Conservation (phyloP, 192 early-diverging fungal species). For the Cladochytrium replicatum region DNA sequence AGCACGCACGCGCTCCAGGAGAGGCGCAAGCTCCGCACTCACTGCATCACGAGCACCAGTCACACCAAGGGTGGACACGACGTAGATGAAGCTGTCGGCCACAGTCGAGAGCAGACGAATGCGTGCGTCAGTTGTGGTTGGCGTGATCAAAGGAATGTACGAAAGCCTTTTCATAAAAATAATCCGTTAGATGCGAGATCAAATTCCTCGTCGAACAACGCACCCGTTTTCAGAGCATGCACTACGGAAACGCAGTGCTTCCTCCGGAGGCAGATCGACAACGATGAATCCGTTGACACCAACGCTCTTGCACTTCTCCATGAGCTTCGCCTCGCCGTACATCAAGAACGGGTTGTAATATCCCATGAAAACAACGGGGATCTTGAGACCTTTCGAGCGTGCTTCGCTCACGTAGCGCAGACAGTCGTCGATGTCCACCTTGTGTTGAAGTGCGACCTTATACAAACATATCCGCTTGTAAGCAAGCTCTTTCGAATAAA, state of each 20-base stretch:
- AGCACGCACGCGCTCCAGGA: constrained; percentile 71
- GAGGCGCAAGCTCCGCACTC: constrained; percentile 52
- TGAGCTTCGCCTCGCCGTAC: constrained; percentile 84
- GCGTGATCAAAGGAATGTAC: constrained; percentile 87
- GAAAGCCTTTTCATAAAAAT: constrained; percentile 47
- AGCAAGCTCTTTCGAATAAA: too few species aligned
- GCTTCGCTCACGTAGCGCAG: constrained; percentile 72
- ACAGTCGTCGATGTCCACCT: constrained; percentile 70
- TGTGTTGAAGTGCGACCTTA: constrained; percentile 73
- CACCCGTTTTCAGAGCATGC: constrained; percentile 62
- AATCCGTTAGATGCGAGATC: too few species aligned
- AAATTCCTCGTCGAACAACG: too few species aligned
- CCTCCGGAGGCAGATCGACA: constrained; percentile 96
- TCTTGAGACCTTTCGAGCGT: constrained; percentile 67
- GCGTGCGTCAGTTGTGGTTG: constrained; percentile 79
- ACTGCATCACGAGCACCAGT: constrained; percentile 73
- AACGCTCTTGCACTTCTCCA: constrained; percentile 69
- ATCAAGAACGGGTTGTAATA: constrained; percentile 97
- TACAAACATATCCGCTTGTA: too few species aligned
- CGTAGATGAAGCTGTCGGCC: constrained; percentile 92
- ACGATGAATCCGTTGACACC: constrained; percentile 95
- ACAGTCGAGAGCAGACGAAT: constrained; percentile 67
- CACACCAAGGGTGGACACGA: constrained; percentile 87
- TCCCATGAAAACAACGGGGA: constrained; percentile 95
- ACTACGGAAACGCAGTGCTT: constrained; percentile 75